phyloP scores from a whole-genome alignment of 805 yeast species.

The Myxozyma mucilagina region DNA sequence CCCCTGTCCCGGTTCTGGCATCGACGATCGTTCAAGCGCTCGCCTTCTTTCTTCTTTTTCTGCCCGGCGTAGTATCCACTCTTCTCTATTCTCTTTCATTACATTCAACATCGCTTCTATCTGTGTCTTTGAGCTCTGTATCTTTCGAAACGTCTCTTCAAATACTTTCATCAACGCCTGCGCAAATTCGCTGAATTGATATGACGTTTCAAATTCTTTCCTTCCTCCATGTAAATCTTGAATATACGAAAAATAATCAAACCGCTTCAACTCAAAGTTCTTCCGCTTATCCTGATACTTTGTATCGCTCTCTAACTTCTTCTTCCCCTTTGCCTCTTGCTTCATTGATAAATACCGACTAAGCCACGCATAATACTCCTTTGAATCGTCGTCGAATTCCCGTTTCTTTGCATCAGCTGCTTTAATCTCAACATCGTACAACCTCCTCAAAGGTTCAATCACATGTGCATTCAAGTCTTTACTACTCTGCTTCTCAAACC shows the following conservation, averaged over 20 bases:
- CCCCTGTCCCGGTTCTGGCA: slow-evolving; percentile 26
- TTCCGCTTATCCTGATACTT: slow-evolving; percentile 46
- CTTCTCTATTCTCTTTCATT: slow-evolving; percentile 27
- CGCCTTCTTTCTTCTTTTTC: slow-evolving; percentile 44
- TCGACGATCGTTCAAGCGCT: slow-evolving; percentile 40
- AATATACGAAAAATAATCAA: slow-evolving; percentile 46
- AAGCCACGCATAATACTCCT: slow-evolving; percentile 48
- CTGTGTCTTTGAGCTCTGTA: slow-evolving; percentile 37
- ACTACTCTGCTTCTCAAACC: slow-evolving; percentile 31
- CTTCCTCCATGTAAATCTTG: slow-evolving; percentile 47
- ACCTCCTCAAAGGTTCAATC: slow-evolving; percentile 43
- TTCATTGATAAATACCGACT: slow-evolving; percentile 45
- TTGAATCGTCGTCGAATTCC: slow-evolving; percentile 49
- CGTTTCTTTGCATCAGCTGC: slow-evolving; percentile 44
- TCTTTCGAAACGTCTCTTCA: slow-evolving; percentile 35
- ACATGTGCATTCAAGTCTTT: slow-evolving; percentile 40
- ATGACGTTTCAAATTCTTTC: slow-evolving; percentile 44
- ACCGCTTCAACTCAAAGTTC: slow-evolving; percentile 45
- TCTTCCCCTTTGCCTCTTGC: slow-evolving; percentile 39
- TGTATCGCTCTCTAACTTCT: slow-evolving; percentile 41
- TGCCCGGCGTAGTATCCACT: slow-evolving; percentile 40
- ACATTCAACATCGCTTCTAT: slow-evolving; percentile 37
- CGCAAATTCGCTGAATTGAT: slow-evolving; percentile 42
- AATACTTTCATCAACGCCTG: slow-evolving; percentile 39
- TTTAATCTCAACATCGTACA: slow-evolving; percentile 47